Percentiles rank a stretch among this genome's conserved stretches.
Evolutionary conservation across 1,284 basidiomycete species (phyloP).

Genomic region (Earliella scabrosa): DNA sequence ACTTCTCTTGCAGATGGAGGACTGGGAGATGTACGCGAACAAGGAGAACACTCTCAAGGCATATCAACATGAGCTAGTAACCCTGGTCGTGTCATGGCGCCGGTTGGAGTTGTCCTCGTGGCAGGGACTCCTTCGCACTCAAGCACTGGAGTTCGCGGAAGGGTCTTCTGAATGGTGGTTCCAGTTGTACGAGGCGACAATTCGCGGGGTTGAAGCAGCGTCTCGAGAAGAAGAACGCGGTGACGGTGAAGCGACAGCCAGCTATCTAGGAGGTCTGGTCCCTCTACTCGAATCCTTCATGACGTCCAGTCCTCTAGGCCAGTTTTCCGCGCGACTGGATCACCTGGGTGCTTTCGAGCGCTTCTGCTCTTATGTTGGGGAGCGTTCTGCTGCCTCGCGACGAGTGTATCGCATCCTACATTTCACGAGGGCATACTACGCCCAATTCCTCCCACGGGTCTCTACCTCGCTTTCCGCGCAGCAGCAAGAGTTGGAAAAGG

Average conservation of each 20-base stretch:
- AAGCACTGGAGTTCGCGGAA: conserved; percentile 63
- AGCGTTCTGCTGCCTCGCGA: conserved; percentile 39
- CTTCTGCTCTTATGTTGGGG: conserved; percentile 46
- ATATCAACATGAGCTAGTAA: conserved; percentile 71
- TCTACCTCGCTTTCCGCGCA: conserved; percentile 59
- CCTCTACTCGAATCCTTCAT: conserved; percentile 87
- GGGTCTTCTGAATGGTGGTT: conserved; percentile 91
- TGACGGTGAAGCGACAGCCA: conserved; percentile 39
- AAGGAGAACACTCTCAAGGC: conserved; percentile 79
- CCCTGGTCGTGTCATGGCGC: conserved; percentile 89
- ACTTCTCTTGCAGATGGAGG: conserved; percentile 87
- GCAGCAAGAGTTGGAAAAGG: conserved; percentile 74
- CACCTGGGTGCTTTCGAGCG: conserved; percentile 74
- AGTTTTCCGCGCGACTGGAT: conserved; percentile 74
- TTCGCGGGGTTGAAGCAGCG: conserved; percentile 66
- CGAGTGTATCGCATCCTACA: conserved; percentile 68
- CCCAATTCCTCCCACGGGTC: conserved; percentile 62
- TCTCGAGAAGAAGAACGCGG: conserved; percentile 39
- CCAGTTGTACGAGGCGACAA: conserved; percentile 82
- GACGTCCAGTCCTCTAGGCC: conserved; percentile 79
- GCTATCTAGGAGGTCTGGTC: conserved; percentile 73
- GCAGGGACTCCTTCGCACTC: conserved; percentile 81
- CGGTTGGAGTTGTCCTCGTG: conserved; percentile 89
- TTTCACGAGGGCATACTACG: conserved; percentile 71
- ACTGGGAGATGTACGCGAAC: conserved; percentile 97